Conservation (phyloP, 805 yeast species). For the Debaryomyces castellii region DNA sequence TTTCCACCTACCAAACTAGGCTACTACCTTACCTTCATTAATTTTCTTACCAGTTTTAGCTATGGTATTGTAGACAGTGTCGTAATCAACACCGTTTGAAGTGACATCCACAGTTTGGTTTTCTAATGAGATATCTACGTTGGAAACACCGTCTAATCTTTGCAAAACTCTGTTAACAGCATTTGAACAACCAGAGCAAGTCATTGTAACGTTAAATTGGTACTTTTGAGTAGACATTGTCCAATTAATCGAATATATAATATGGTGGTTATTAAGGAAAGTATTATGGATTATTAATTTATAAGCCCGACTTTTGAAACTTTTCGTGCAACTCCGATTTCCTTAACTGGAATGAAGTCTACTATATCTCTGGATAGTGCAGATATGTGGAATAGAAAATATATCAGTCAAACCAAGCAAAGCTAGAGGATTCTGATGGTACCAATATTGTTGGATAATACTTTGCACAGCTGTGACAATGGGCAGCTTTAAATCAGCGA, state of each 20-base stretch:
- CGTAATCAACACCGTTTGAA: conserved; percentile 61
- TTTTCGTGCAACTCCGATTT: neutral
- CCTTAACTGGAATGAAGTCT: neutral
- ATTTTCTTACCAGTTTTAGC: conserved; percentile 90
- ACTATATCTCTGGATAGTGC: too few species aligned
- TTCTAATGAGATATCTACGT: conserved; percentile 72
- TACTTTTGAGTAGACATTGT: conserved; percentile 57
- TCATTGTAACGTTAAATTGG: conserved; percentile 80
- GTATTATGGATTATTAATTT: neutral
- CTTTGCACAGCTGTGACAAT: too few species aligned
- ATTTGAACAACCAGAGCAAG: conserved; percentile 84
- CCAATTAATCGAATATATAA: neutral
- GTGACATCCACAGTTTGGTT: conserved; percentile 79
- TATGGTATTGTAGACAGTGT: conserved; percentile 76
- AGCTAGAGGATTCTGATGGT: neutral
- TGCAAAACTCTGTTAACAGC: conserved; percentile 80
- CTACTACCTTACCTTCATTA: conserved; percentile 52
- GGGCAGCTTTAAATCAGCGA: too few species aligned
- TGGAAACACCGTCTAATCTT: conserved; percentile 70
- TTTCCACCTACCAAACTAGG: neutral
- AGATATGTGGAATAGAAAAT: too few species aligned
- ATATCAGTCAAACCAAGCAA: too few species aligned
- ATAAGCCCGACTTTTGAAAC: neutral
- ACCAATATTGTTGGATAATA: neutral
- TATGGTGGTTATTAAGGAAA: neutral